Evolutionary conservation across 495 filamentous ascomycete genomes (phyloP).

Genomic region (Trichoderma virens): DNA sequence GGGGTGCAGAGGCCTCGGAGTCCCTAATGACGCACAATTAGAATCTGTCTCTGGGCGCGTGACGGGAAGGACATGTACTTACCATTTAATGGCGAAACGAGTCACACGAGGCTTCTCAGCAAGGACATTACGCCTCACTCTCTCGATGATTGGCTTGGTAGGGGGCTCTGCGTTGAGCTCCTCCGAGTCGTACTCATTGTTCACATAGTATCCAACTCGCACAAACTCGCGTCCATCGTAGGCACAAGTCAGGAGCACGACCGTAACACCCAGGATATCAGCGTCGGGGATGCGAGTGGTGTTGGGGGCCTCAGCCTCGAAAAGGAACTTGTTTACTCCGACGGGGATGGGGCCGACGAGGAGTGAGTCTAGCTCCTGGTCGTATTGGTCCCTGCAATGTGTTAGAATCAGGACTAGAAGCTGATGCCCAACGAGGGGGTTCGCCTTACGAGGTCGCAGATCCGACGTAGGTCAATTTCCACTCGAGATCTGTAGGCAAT

Average conservation of each 20-base stretch:
- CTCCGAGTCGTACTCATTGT: constrained; percentile 94
- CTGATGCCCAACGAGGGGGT: not conserved
- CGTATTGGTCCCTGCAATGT: constrained; percentile 73
- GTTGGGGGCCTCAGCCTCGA: constrained; percentile 89
- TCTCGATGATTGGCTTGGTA: constrained; percentile 82
- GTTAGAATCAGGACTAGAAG: constrained; percentile 14
- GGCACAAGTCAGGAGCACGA: constrained; percentile 91
- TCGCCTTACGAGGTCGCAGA: constrained; percentile 83
- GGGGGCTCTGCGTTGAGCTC: constrained; percentile 83
- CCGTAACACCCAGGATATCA: constrained; percentile 94
- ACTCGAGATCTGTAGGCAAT: constrained; percentile 74
- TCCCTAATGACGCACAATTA: constrained; percentile 54
- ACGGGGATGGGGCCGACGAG: constrained; percentile 94
- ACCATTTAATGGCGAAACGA: constrained; percentile 97
- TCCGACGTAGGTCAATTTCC: constrained; percentile 98
- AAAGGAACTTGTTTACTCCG: constrained; percentile 97
- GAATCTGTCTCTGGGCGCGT: constrained; percentile 7
- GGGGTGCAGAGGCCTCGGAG: constrained; percentile 86
- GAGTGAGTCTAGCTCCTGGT: constrained; percentile 94
- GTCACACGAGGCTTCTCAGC: constrained; percentile 97
- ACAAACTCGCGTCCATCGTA: constrained; percentile 97
- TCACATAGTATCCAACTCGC: constrained; percentile 97
- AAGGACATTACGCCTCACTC: constrained; percentile 82
- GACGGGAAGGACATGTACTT: constrained; percentile 35
- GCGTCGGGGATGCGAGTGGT: constrained; percentile 82